Conservation (phyloP, 352 stramenopile genomes). For the Globisporangium spinosum region DNA sequence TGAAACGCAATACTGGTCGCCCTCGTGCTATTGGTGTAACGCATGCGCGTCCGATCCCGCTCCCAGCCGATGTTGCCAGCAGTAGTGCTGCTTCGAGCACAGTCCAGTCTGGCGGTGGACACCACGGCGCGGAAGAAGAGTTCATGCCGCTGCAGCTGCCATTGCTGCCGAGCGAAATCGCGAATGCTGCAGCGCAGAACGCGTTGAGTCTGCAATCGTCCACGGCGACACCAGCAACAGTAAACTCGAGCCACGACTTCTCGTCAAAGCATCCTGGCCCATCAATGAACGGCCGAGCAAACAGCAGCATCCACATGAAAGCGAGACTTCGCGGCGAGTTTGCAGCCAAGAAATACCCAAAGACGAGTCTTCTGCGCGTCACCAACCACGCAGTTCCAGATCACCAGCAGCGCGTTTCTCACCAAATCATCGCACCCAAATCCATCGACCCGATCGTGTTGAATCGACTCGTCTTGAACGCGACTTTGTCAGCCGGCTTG, state of each 20-base stretch:
- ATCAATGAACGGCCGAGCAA: neutral
- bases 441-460: conserved; percentile 15
- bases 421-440: neutral
- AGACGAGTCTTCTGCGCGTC: conserved; percentile 6
- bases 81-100: neutral
- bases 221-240: neutral
- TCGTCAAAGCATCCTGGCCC: neutral
- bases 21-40: neutral
- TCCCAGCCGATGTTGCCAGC: conserved; percentile 9
- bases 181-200: conserved; percentile 2
- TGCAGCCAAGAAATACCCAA: conserved; percentile 5
- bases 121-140: conserved; percentile 26
- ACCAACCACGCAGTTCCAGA: neutral
- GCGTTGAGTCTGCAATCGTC: neutral
- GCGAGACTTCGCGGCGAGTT: conserved; percentile 7
- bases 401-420: neutral
- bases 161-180: conserved; percentile 26
- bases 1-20: conserved; percentile 3
- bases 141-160: conserved; percentile 50
- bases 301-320: conserved; percentile 1
- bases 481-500: conserved; percentile 37
- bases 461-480: conserved; percentile 40
- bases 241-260: neutral
- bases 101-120: neutral
- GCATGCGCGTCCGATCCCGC: conserved; percentile 2